Evolutionary conservation across 768 basidiomycete genomes (phyloP).

Genomic region (Lyophyllum semitale): DNA sequence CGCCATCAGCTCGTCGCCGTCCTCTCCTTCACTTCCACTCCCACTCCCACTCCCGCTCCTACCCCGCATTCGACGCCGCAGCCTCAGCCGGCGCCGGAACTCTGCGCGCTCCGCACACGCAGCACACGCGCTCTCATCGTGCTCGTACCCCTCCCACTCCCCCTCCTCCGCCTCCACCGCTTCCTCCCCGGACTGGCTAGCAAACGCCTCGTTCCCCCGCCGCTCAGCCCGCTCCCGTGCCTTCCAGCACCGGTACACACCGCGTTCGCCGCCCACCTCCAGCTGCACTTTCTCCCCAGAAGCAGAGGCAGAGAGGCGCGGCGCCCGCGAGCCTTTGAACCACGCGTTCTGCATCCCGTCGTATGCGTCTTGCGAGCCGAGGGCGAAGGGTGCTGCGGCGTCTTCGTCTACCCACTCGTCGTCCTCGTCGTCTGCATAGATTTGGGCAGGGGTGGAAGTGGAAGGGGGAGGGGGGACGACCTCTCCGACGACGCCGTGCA

Average conservation of each 20-base stretch:
- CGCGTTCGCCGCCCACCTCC: not conserved
- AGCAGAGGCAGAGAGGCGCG: not conserved
- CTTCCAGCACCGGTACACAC: conserved; percentile 2
- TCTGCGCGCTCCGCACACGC: not conserved
- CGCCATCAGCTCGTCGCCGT: not conserved
- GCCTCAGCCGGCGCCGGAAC: not conserved
- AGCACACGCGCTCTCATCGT: not conserved
- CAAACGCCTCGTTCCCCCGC: not conserved
- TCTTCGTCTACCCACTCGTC: not conserved
- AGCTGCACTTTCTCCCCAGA: not conserved
- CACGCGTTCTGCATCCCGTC: conserved; percentile 16
- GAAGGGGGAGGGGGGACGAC: not conserved
- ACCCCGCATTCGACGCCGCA: not conserved
- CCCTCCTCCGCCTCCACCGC: not conserved
- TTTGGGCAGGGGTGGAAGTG: not conserved
- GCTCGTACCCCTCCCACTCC: conserved; percentile 3
- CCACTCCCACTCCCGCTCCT: not conserved
- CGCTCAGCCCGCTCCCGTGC: not conserved
- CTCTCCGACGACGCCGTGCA: conserved; percentile 34
- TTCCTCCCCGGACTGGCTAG: not conserved
- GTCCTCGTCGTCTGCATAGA: not conserved
- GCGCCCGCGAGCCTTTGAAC: not conserved
- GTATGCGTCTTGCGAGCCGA: not conserved
- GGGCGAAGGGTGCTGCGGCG: not conserved
- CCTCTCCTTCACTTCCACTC: conserved; percentile 7